Evolutionary conservation across 768 basidiomycete genomes (phyloP).

Genomic region (Russula lepida): DNA sequence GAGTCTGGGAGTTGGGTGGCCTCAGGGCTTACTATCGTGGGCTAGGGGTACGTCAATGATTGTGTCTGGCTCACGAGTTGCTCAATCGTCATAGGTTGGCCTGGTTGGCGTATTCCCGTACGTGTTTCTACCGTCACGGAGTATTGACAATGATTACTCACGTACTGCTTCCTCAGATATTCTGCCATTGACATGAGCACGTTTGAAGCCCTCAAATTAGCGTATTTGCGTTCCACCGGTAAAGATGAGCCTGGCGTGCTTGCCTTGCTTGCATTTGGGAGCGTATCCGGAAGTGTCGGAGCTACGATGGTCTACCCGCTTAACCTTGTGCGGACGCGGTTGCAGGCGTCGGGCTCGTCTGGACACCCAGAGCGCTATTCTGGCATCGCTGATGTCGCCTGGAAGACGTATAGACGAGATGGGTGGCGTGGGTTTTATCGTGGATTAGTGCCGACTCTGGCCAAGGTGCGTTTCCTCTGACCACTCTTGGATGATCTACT

Average conservation of each 20-base stretch:
- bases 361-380: constrained; percentile 90
- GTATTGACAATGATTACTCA: constrained; percentile 12
- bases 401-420: constrained; percentile 72
- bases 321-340: constrained; percentile 84
- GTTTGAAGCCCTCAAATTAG: constrained; percentile 90
- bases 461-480: constrained; percentile 51
- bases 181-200: constrained; percentile 97
- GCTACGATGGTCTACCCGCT: constrained; percentile 90
- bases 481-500: not conserved
- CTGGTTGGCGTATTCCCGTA: constrained; percentile 95
- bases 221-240: constrained; percentile 79
- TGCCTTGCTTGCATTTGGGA: constrained; percentile 83
- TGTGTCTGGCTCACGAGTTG: constrained; percentile 13
- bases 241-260: constrained; percentile 86
- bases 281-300: constrained; percentile 87
- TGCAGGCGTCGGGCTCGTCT: constrained; percentile 93
- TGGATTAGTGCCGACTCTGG: constrained; percentile 84
- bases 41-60: constrained; percentile 53
- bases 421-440: constrained; percentile 95
- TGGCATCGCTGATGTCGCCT: constrained; percentile 78
- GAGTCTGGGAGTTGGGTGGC: constrained; percentile 74
- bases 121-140: constrained; percentile 25
- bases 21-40: constrained; percentile 86
- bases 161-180: constrained; percentile 39
- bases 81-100: constrained; percentile 57